phyloP scores from a whole-genome alignment of 73 alveolate species.

The Paramecium octaurelia region DNA sequence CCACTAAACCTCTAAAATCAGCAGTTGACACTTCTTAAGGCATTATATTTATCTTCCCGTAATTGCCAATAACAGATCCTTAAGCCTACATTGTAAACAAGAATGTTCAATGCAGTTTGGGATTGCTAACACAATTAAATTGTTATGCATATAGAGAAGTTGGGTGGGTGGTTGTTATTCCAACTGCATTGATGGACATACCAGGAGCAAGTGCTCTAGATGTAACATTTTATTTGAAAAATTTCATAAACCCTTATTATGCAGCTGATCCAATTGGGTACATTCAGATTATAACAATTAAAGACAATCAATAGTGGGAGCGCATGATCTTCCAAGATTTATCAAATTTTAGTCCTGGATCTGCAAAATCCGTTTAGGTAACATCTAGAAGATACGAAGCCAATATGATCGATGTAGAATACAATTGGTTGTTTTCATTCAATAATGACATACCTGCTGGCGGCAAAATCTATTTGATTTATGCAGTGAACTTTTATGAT shows the following conservation, averaged over 20 bases:
- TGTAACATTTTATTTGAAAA: not conserved
- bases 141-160: slow-evolving; percentile 52
- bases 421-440: slow-evolving; percentile 33
- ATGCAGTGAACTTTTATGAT: slow-evolving; percentile 36
- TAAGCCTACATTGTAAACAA: slow-evolving; percentile 32
- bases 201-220: slow-evolving; percentile 27
- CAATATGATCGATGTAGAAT: slow-evolving; percentile 29
- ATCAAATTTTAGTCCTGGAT: slow-evolving; percentile 15
- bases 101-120: slow-evolving; percentile 4
- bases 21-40: not conserved
- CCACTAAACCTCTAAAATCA: not conserved
- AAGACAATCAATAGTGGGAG: not conserved
- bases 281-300: not conserved
- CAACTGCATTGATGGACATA: not conserved
- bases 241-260: slow-evolving; percentile 24
- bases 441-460: slow-evolving; percentile 38
- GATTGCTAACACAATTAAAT: not conserved
- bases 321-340: not conserved
- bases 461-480: not conserved
- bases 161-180: slow-evolving; percentile 23
- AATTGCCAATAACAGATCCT: not conserved
- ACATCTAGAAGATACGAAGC: not conserved
- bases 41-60: not conserved
- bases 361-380: not conserved
- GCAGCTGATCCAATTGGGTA: slow-evolving; percentile 31